Percentiles rank a stretch among this genome's conserved stretches.
These are phyloP conservation scores for Diaporthe ilicicola DNA, from an alignment of 2,329 filamentous ascomycete species.

Conservation along the genomic window DNA sequence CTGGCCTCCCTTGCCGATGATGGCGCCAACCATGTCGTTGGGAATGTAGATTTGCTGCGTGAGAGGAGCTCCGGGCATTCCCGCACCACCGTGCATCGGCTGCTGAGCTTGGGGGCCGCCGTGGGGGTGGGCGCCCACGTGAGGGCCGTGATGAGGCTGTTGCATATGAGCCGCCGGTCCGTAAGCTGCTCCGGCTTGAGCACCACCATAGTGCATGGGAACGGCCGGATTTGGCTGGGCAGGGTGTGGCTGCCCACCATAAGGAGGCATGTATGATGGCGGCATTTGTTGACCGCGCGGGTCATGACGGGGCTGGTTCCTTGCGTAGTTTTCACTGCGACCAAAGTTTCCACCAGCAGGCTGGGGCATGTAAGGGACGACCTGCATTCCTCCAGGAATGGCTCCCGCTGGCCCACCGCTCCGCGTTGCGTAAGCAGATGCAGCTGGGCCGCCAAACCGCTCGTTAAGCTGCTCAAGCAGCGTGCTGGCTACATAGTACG, in stretches of 20 bases:
- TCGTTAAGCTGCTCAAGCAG: constrained; percentile 97
- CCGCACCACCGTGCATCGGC: constrained; percentile 71
- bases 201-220: constrained; percentile 83
- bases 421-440: constrained; percentile 96
- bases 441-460: constrained; percentile 92
- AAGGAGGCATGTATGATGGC: constrained; percentile 60
- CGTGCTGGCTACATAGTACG: constrained; percentile 98
- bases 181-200: constrained; percentile 78
- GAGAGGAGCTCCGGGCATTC: constrained; percentile 79
- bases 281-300: constrained; percentile 78
- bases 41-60: constrained; percentile 99
- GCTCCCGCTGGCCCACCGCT: constrained; percentile 93
- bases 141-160: constrained; percentile 74
- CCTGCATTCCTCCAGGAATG: constrained; percentile 97
- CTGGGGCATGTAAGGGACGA: constrained; percentile 97
- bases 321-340: constrained; percentile 84
- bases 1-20: constrained; percentile 96
- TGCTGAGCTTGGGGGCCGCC: constrained; percentile 78
- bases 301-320: constrained; percentile 76
- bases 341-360: constrained; percentile 92
- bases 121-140: constrained; percentile 66
- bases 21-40: constrained; percentile 99
- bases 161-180: constrained; percentile 78
- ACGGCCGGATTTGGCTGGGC: constrained; percentile 71
- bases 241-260: constrained; percentile 67